Evolutionary conservation across 108 stramenopile species (phyloP).

Genomic region (Cyclotella baltica): DNA sequence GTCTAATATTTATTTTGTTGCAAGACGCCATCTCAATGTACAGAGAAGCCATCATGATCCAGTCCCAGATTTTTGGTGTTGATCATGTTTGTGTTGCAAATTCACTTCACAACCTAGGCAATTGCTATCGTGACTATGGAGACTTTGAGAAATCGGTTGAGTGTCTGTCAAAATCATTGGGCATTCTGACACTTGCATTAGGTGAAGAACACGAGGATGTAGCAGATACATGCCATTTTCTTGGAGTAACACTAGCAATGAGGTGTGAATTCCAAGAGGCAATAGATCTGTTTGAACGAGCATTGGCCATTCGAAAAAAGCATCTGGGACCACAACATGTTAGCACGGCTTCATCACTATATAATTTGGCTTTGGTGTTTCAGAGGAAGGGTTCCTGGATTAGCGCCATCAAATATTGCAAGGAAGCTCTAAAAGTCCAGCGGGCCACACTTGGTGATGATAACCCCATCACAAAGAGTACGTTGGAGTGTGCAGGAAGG

Average conservation of each 20-base stretch:
- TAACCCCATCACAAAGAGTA: slow-evolving; percentile 37
- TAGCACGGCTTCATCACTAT: slow-evolving; percentile 43
- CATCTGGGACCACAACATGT: slow-evolving; percentile 30
- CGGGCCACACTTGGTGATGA: slow-evolving; percentile 27
- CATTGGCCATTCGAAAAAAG: slow-evolving; percentile 42
- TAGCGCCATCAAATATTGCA: slow-evolving; percentile 52
- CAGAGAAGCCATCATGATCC: slow-evolving; percentile 58
- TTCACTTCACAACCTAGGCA: slow-evolving; percentile 60
- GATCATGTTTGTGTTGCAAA: slow-evolving; percentile 52
- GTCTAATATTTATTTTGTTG: background rate
- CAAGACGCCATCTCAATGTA: slow-evolving; percentile 51
- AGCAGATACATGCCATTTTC: slow-evolving; percentile 57
- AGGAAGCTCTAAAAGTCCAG: slow-evolving; percentile 51
- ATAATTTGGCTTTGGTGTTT: slow-evolving; percentile 47
- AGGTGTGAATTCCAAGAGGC: slow-evolving; percentile 54
- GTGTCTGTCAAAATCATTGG: slow-evolving; percentile 49
- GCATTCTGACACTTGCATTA: slow-evolving; percentile 21
- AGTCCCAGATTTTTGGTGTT: slow-evolving; percentile 42
- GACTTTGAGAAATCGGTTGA: slow-evolving; percentile 52
- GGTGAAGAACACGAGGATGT: slow-evolving; percentile 56
- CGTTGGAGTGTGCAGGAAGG: slow-evolving; percentile 51
- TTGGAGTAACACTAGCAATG: slow-evolving; percentile 46
- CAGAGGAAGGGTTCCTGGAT: slow-evolving; percentile 51
- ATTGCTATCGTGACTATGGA: slow-evolving; percentile 49
- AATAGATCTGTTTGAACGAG: slow-evolving; percentile 39